Conservation (phyloP, 2,329 filamentous ascomycete genomes). For the Aspergillus ibericus region DNA sequence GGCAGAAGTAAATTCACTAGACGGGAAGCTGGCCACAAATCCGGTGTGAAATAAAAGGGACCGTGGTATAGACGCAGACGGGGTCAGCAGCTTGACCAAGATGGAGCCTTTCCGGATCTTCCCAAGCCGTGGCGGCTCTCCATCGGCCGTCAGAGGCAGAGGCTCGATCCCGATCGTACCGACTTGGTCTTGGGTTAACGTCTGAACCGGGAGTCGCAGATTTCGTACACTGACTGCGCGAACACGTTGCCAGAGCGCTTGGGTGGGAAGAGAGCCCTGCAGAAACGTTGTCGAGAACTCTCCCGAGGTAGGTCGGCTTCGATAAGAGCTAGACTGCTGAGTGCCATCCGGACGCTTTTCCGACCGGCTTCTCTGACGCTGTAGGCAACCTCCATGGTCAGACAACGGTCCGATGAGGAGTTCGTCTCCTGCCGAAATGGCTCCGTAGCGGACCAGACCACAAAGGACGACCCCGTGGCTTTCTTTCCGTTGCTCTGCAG, state of each 20-base stretch:
- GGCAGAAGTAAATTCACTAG: constrained; percentile 51
- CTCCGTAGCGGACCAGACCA: constrained; percentile 78
- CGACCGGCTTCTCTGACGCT: constrained; percentile 12
- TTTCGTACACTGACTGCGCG: constrained; percentile 85
- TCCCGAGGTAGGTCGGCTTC: constrained; percentile 35
- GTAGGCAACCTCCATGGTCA: constrained; percentile 48
- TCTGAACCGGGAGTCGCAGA: constrained; percentile 76
- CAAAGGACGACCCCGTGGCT: constrained; percentile 73
- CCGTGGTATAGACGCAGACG: constrained; percentile 46
- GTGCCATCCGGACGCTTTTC: constrained; percentile 22
- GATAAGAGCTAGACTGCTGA: constrained; percentile 23
- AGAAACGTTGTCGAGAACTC: constrained; percentile 37
- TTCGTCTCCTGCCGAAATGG: constrained; percentile 72
- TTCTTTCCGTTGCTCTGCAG: constrained; percentile 41
- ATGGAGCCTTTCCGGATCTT: constrained; percentile 78
- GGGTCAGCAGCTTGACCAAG: constrained; percentile 62
- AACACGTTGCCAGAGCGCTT: constrained; percentile 77
- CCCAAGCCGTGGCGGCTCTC: constrained; percentile 30
- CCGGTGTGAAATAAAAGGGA: constrained; percentile 57
- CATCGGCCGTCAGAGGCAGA: constrained; percentile 22
- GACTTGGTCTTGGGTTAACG: constrained; percentile 76
- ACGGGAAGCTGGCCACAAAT: constrained; percentile 69
- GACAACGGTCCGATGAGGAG: constrained; percentile 77
- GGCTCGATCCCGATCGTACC: constrained; percentile 78
- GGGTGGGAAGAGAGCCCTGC: constrained; percentile 45